A percentile compares a stretch with the other conserved stretches of the same genome.
Conservation (phyloP, 2,329 filamentous ascomycete genomes). For the Cercospora sp. region DNA sequence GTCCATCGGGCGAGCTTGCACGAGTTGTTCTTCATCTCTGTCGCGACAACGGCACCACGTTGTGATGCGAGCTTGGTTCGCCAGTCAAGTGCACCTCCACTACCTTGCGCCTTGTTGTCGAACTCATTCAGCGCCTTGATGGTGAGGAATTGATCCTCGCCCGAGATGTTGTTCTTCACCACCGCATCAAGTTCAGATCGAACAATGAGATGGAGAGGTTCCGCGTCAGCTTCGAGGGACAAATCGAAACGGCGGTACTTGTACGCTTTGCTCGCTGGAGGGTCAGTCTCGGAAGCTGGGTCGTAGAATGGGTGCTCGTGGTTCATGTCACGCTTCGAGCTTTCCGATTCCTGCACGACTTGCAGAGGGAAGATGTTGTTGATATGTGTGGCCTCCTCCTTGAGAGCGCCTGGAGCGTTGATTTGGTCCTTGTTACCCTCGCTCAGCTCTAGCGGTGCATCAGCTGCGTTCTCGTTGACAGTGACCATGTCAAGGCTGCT, state of each 20-base stretch:
- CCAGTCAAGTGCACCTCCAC: constrained; percentile 95
- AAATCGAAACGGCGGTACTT: constrained; percentile 97
- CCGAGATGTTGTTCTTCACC: constrained; percentile 88
- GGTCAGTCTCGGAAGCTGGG: constrained; percentile 85
- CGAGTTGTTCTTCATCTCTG: constrained; percentile 99
- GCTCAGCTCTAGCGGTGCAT: constrained; percentile 86
- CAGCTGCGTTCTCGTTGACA: constrained; percentile 97
- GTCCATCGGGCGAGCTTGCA: constrained; percentile 99
- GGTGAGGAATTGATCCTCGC: constrained; percentile 86
- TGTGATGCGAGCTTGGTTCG: constrained; percentile 90
- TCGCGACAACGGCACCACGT: constrained; percentile 94
- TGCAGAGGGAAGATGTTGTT: constrained; percentile 99
- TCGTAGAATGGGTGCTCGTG: constrained; percentile 98
- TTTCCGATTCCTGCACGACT: constrained; percentile 80
- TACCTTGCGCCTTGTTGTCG: constrained; percentile 94
- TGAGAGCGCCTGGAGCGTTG: constrained; percentile 90
- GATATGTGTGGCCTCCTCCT: constrained; percentile 98
- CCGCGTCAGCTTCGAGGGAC: constrained; percentile 84
- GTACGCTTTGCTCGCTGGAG: constrained; percentile 94
- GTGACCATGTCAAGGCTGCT: constrained; percentile 95
- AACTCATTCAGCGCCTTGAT: constrained; percentile 99
- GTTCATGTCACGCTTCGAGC: constrained; percentile 76
- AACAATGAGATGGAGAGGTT: constrained; percentile 89
- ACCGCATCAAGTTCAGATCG: constrained; percentile 94
- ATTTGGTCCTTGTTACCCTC: constrained; percentile 92